Evolutionary conservation across 2,329 filamentous ascomycete species (phyloP), one percentile per base, ranked within the genome.

Genomic region (Scorias spongiosa): DNA sequence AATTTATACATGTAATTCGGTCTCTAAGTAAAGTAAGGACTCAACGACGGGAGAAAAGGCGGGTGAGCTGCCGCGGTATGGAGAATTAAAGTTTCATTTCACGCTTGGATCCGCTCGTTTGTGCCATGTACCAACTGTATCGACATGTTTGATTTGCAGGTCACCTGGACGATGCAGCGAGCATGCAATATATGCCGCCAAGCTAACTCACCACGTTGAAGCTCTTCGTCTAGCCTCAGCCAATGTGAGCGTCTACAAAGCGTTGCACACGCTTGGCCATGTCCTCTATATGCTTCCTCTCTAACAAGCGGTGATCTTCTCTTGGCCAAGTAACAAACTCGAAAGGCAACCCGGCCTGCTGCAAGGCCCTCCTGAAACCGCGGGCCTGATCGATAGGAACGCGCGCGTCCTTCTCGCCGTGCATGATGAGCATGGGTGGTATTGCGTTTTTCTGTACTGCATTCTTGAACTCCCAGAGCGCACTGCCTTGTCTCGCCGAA

Each of bases 321-420:
- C 59, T 47, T 12, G 62, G 62, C 51, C 64, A 65, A 11, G 46
- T 54, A 10, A 61, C 60, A 42, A 60, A 54, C 44, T 63, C 56
- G 45, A 52, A 62, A 11, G 54, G 50, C 45, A 62, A 32, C 7
- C 54, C 54, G 6, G 49, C 47, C 29, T 51, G 44, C 36, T 49
- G 41, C 45, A 60, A 42, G 14, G 54, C 62, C 39, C 61, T 46
- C 10, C 55, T 50, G 49, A 64, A 63, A 0, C 49, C 60, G 41
- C 51, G 49, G 4, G 56, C 60, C 51, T 66, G 63, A 26, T 48
- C 52, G 2, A 62, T 46, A 2, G 62, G 61, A 40, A 62, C 59
- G 10, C 59, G 45, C 15, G 49, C 46, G 46, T 65, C 62, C 20
- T 54, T 47, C 47, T 61, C 56, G 7, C 58, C 58, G 44, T 63